A percentile compares a stretch with the other conserved stretches of the same genome.
Conservation (phyloP, 108 stramenopile species). For the Chaetoceros muelleri region DNA sequence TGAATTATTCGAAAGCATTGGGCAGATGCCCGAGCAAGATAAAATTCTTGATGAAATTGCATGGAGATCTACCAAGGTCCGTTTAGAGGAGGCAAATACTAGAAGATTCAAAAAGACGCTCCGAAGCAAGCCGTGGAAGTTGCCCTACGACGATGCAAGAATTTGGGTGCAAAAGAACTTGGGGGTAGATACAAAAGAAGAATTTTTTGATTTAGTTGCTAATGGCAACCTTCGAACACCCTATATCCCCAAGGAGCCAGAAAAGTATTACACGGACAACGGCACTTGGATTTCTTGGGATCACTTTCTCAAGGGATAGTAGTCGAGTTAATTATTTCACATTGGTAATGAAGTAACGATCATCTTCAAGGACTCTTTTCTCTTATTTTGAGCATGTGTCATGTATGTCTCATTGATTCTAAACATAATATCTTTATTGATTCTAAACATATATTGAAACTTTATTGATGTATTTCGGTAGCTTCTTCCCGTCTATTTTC, state of each 20-base stretch:
- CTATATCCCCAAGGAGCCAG: constrained; percentile 48
- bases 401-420: too few species aligned
- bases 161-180: constrained; percentile 46
- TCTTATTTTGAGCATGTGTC: too few species aligned
- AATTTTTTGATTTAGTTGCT: constrained; percentile 46
- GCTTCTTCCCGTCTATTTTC: too few species aligned
- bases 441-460: too few species aligned
- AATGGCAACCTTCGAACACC: constrained; percentile 50
- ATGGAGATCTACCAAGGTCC: constrained; percentile 20
- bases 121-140: constrained; percentile 31
- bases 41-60: constrained; percentile 19
- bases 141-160: constrained; percentile 34
- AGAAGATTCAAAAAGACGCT: constrained; percentile 17
- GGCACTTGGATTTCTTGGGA: constrained; percentile 52
- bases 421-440: too few species aligned
- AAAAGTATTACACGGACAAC: constrained; percentile 43
- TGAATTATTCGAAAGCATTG: too few species aligned
- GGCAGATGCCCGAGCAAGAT: too few species aligned
- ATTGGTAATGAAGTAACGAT: too few species aligned
- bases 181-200: constrained; percentile 40
- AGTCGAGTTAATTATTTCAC: too few species aligned
- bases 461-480: too few species aligned
- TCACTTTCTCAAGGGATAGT: constrained; percentile 15
- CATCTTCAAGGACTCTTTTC: too few species aligned
- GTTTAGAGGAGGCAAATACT: constrained; percentile 37